Base-by-base conservation (phyloP, 176 grass and related monocot genomes). In the Hyparrhenia diplandra region DNA sequence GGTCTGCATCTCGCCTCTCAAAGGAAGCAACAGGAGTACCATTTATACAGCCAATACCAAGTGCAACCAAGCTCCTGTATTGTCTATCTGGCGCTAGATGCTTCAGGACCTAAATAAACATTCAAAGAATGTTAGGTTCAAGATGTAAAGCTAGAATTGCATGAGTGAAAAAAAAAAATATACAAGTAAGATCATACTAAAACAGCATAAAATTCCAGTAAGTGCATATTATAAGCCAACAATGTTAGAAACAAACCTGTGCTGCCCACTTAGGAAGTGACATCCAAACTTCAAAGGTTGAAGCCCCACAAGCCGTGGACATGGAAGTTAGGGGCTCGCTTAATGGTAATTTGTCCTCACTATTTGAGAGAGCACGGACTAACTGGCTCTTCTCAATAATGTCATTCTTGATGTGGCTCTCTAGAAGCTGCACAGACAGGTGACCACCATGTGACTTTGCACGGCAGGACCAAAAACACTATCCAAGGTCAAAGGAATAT, bases 201-300 rank as follows among this genome's bases (percentile, higher is more conserved):
- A 32, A 64, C 10, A 80, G 37, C 32, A 31, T 77, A 28, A 25
- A 59, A 72, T 76, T 73, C 58, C 63, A 76, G 82, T 35, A 25
- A 68, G 35, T 49, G 27, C 20, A 83, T 28, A 80, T 47, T 40
- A 79, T 55, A 34, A 80, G 28, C 58, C 30, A 84, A 54, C 41
- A 81, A 49, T 39, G 52, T 65, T 74, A 10, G 60, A 76, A 71
- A 81, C 60, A 6, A 83, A 99, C 96, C 96, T 99, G 96, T 37
- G 83, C 76, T 76, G 96, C 96, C 96, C 96, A 99, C 76, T 90
- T 89, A 81, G 96, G 96, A 74, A 99, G 87, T 75, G 85, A 90
- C 90, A 99, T 93, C 74, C 96, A 91, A 75, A 99, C 90, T 95
- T 95, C 90, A 61, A 99, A 91, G 17, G 85, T 92, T 59, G 96